Conservation (phyloP, 768 basidiomycete genomes). For the Tylopilus vinaceipallidus region DNA sequence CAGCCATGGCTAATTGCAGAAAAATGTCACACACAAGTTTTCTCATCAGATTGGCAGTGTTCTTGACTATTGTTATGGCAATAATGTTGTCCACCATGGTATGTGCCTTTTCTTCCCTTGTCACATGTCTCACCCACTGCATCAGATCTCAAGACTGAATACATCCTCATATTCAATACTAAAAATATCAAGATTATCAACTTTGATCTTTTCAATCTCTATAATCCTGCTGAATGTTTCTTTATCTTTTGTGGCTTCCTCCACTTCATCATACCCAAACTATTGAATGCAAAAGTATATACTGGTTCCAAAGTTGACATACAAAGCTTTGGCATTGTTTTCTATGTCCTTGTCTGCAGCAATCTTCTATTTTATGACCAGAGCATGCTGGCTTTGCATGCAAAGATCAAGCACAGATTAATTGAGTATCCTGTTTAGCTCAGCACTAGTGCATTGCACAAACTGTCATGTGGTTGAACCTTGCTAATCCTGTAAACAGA, state of each 20-base stretch:
- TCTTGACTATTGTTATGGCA: slow-evolving; percentile 94
- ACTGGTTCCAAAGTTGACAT: slow-evolving; percentile 98
- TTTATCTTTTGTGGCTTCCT: slow-evolving; percentile 96
- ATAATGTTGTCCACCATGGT: slow-evolving; percentile 96
- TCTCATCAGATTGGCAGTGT: slow-evolving; percentile 96
- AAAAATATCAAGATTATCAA: slow-evolving; percentile 99
- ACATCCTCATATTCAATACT: slow-evolving; percentile 96
- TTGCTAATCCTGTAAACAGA: slow-evolving; percentile 48
- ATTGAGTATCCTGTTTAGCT: slow-evolving; percentile 99
- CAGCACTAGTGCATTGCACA: slow-evolving; percentile 66
- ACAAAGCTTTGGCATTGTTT: slow-evolving; percentile 98
- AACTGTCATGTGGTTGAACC: neutral
- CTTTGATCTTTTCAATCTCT: slow-evolving; percentile 96
- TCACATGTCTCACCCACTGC: slow-evolving; percentile 2
- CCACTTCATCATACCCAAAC: slow-evolving; percentile 97
- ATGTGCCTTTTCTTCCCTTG: slow-evolving; percentile 15
- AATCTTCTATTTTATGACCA: slow-evolving; percentile 99
- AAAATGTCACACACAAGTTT: slow-evolving; percentile 95
- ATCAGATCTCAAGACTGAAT: slow-evolving; percentile 96
- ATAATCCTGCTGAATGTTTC: slow-evolving; percentile 76
- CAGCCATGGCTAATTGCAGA: slow-evolving; percentile 91
- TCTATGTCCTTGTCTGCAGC: slow-evolving; percentile 96
- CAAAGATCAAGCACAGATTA: slow-evolving; percentile 96
- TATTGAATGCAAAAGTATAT: slow-evolving; percentile 95
- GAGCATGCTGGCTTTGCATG: slow-evolving; percentile 98